These are phyloP conservation scores for Diplodia sapinea DNA, from an alignment of 2,329 filamentous ascomycete species.

Conservation along the genomic window DNA sequence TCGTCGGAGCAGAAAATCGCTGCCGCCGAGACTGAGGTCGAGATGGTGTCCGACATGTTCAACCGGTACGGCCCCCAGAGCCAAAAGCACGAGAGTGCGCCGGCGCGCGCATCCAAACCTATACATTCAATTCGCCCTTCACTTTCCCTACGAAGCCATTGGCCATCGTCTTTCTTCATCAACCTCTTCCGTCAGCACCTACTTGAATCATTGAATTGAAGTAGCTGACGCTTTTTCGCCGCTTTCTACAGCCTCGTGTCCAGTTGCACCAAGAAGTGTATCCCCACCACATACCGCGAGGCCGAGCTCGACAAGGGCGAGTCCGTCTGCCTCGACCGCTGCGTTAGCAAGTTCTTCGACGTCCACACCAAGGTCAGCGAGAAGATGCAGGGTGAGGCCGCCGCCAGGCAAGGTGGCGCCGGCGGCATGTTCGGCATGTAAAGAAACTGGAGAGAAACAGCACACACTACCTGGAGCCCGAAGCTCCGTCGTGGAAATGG, in stretches of 20 bases:
- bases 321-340: conserved; percentile 96
- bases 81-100: background rate
- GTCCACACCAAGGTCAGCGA: conserved; percentile 97
- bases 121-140: background rate
- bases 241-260: conserved; percentile 70
- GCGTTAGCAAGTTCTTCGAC: conserved; percentile 97
- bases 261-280: conserved; percentile 92
- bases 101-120: background rate
- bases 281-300: conserved; percentile 92
- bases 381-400: conserved; percentile 89
- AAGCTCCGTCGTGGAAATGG: background rate
- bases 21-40: conserved; percentile 94
- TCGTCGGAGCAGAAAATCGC: conserved; percentile 97
- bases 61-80: conserved; percentile 71
- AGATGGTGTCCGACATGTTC: conserved; percentile 98
- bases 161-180: background rate
- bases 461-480: background rate
- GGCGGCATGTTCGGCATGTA: conserved; percentile 69
- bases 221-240: background rate
- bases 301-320: conserved; percentile 98
- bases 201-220: background rate
- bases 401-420: conserved; percentile 65
- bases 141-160: background rate
- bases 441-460: conserved; percentile 42
- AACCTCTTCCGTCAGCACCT: background rate